Evolutionary conservation across 345 rosid genomes (phyloP), one percentile per base, ranked within the genome.

Genomic region (Euphorbia tirucalli): DNA sequence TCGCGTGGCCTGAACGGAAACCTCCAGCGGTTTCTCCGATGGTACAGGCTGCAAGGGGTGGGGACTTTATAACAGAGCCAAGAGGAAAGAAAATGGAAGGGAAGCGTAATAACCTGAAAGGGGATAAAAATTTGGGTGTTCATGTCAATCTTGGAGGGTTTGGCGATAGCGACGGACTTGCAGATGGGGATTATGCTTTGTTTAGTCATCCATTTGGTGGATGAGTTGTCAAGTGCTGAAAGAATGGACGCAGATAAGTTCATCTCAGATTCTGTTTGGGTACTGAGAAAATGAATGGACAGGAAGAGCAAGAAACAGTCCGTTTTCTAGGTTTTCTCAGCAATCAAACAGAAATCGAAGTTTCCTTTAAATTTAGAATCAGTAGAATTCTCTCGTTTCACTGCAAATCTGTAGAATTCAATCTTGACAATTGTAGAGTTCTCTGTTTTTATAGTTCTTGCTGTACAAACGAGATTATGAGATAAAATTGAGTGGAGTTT

Each of bases 281-380:
- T 35, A 50, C 50, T 68, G 62, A 37, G 72, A 69, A 68, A 56
- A 50, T 68, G 19, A 7, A 50, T 52, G 15, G n/a, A n/a, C n/a
- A n/a, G n/a, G n/a, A n/a, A n/a, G n/a, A 2, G 1, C 15, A 28
- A 49, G n/a, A 49, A 11, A 15, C 54, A 2, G 14, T 52, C n/a
- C 11, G 3, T 21, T 52, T n/a, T 52, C 57, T 21, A 15, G 15
- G 0, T 37, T 65, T 32, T 54, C 62, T 68, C 50, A 54, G 7
- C 22, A 41, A 25, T 22, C 61, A 68, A 64, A 41, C 66, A 41
- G 21, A 24, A 27, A 30, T 7, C 27, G 64, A 27, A 58, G 15
- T 5, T 55, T 55, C 22, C 25, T 6, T 58, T 25, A 13, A 13
- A 11, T 0, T 16, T 60, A 60, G 37, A 58, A 14, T 11, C 25